Conservation (phyloP, 495 filamentous ascomycete species). For the Podospora appendiculata region DNA sequence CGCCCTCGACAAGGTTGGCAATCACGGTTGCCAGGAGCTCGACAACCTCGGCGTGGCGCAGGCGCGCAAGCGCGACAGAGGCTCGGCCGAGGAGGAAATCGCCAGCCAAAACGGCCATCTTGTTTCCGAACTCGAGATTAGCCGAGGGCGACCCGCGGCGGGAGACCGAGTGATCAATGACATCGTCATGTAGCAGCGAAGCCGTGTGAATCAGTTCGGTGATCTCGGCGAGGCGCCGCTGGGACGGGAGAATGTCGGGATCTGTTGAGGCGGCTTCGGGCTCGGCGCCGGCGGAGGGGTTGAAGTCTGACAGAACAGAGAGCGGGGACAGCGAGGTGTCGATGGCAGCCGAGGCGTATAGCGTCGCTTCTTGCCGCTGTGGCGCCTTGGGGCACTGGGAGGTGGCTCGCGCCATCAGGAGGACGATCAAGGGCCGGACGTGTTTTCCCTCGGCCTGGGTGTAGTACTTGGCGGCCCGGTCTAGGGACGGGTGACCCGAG, state of each 20-base stretch:
- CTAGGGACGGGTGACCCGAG: conserved; percentile 86
- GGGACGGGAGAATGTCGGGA: conserved; percentile 81
- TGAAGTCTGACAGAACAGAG: conserved; percentile 69
- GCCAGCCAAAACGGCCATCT: conserved; percentile 94
- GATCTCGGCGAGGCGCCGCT: conserved; percentile 89
- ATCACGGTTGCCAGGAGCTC: conserved; percentile 94
- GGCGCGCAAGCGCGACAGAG: conserved; percentile 83
- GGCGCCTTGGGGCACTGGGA: conserved; percentile 63
- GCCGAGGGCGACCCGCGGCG: conserved; percentile 79
- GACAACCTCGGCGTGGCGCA: conserved; percentile 87
- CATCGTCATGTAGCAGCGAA: conserved; percentile 94
- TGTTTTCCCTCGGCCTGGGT: conserved; percentile 96
- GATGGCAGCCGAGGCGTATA: conserved; percentile 42
- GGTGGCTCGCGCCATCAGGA: conserved; percentile 93
- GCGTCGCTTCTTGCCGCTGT: conserved; percentile 26
- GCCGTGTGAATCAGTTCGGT: conserved; percentile 95
- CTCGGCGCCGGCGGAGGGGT: conserved; percentile 56
- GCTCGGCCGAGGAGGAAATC: conserved; percentile 91
- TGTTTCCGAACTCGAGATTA: conserved; percentile 92
- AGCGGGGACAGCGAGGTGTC: conserved; percentile 71
- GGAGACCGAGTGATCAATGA: conserved; percentile 84
- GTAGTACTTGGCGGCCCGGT: conserved; percentile 96
- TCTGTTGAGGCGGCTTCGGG: conserved; percentile 43
- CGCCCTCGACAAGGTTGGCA: conserved; percentile 93
- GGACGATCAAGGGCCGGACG: conserved; percentile 84